These are phyloP conservation scores for Yamagishiella unicocca DNA, from an alignment of 139 green algal species.

Conservation along the genomic window DNA sequence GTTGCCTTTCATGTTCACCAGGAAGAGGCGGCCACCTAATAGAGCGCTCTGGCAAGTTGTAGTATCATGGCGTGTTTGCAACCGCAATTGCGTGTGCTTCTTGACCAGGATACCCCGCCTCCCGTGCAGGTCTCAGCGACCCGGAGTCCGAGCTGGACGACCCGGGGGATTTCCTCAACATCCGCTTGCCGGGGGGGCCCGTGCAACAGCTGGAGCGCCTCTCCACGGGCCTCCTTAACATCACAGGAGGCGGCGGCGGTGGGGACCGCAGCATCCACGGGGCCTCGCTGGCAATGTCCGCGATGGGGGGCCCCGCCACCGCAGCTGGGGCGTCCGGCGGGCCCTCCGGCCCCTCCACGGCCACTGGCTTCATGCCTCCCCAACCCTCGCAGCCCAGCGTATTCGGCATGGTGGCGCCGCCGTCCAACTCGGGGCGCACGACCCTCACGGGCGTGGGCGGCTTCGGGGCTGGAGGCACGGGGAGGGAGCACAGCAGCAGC, in stretches of 20 bases:
- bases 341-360: not conserved
- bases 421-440: not conserved
- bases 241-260: not conserved
- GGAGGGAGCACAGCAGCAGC: not conserved
- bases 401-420: not conserved
- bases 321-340: not conserved
- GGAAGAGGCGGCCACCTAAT: too few species aligned
- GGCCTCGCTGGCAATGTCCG: not conserved
- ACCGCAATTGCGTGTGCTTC: too few species aligned
- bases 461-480: not conserved
- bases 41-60: too few species aligned
- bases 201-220: conserved; percentile 42
- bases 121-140: conserved; percentile 31
- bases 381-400: too few species aligned
- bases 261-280: conserved; percentile 7
- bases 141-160: conserved; percentile 38
- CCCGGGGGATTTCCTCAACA: conserved; percentile 31
- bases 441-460: not conserved
- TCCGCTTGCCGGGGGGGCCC: conserved; percentile 16
- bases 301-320: not conserved
- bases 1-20: too few species aligned
- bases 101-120: too few species aligned
- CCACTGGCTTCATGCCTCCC: conserved; percentile 11
- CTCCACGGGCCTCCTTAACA: conserved; percentile 19
- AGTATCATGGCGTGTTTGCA: too few species aligned